Base-by-base conservation (phyloP, 2,329 filamentous ascomycete genomes). In the Neonectria magnoliae region DNA sequence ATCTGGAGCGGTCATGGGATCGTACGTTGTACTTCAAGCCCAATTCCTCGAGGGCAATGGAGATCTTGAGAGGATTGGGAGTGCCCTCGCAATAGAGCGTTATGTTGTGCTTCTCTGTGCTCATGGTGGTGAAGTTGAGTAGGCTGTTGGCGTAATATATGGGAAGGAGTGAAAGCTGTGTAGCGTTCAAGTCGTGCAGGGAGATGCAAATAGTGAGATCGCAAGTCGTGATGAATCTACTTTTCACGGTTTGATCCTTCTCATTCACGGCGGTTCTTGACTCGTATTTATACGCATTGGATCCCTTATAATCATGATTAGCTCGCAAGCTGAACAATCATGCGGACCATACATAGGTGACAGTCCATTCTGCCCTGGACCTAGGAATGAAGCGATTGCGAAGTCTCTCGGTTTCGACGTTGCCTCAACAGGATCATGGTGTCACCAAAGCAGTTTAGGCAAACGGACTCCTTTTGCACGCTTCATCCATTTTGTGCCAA, bases 1-100 rank as follows among this genome's bases (percentile, higher is more conserved):
- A 27, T 10, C 3, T 5, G 18, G 18, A 22, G 42, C n/a, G 42
- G n/a, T 22, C 18, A 22, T 45, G 41, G 7, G 55, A 25, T 59
- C 47, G 44, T 55, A 90, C 87, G 80, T 93, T 89, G 82, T 97
- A 97, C n/a, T 91, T 87, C 44, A 97, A 81, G 70, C 90, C 91
- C 5, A 97, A 85, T 81, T 97, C 94, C 81, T 97, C 93, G 14
- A 98, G 83, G 9, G 93, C 86, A 69, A 97, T 97, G 61, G 92
- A 94, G 66, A 93, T 88, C 79, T 97, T 97, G 84, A 96, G 91
- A 68, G 94, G 93, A 80, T 97, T 97, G 48, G 94, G 93, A 55
- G 94, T 97, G 74, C 90, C 87, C 14, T 87, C 85, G 13, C 93
- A 97, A 82, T 96, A 97, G 31, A 97, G 87, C 48, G 90, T 91